These are phyloP conservation scores for Sugiyamaella floridensis DNA, from an alignment of 805 yeast genomes.

Conservation along the genomic window DNA sequence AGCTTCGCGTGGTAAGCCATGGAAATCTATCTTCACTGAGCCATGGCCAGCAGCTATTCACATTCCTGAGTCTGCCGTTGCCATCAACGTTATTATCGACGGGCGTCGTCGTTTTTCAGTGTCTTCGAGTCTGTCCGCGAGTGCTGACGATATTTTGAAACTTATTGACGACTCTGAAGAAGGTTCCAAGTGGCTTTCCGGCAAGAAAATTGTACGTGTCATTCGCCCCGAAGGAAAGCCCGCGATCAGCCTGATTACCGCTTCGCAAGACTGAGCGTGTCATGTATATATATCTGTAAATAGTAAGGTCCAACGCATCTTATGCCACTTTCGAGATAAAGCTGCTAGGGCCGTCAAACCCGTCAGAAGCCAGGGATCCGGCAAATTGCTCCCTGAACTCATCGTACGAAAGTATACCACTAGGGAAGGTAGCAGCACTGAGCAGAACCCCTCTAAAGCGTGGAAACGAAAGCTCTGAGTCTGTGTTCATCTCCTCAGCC, in stretches of 20 bases:
- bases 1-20: conserved; percentile 22
- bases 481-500: too few species aligned
- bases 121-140: conserved; percentile 7
- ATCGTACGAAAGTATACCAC: conserved; percentile 4
- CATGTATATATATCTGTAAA: not conserved
- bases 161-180: conserved; percentile 31
- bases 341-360: conserved; percentile 4
- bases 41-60: conserved; percentile 59
- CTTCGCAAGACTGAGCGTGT: not conserved
- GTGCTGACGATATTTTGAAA: conserved; percentile 34
- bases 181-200: conserved; percentile 39
- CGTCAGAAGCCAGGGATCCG: not conserved
- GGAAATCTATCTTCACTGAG: conserved; percentile 48
- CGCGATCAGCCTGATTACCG: conserved; percentile 18
- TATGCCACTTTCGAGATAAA: not conserved
- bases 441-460: not conserved
- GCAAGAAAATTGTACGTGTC: conserved; percentile 42
- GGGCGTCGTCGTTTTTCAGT: conserved; percentile 15
- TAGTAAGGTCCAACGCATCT: not conserved
- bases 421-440: not conserved
- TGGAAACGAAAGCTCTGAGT: not conserved
- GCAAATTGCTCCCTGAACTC: conserved; percentile 5
- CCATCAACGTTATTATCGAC: conserved; percentile 12
- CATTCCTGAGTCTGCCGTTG: conserved; percentile 1
- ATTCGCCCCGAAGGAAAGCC: conserved; percentile 34